phyloP scores from a whole-genome alignment of 768 basidiomycete species.

The Mycena pura region DNA sequence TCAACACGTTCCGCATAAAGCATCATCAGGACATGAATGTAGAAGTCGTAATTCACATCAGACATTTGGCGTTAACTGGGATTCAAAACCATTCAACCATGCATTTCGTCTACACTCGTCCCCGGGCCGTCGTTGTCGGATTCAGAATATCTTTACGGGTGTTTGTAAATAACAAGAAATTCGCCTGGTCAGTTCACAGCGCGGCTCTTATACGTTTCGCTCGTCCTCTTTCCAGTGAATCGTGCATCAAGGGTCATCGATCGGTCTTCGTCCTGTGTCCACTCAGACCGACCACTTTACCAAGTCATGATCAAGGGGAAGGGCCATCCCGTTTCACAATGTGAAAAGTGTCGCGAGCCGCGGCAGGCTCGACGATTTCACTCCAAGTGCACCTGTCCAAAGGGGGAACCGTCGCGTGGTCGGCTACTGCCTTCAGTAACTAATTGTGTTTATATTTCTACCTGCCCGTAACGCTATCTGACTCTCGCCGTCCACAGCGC shows the following conservation, averaged over 20 bases:
- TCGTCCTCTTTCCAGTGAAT: neutral
- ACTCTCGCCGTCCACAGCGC: neutral
- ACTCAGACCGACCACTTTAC: neutral
- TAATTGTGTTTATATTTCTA: neutral
- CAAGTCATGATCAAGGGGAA: neutral
- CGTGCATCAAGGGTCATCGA: neutral
- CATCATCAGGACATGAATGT: too few relatives aligned
- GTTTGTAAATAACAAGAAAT: constrained; percentile 2
- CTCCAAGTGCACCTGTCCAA: neutral
- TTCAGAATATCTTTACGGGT: too few relatives aligned
- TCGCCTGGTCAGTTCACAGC: neutral
- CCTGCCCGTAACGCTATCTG: neutral
- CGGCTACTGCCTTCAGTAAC: neutral
- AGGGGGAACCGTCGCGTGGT: neutral
- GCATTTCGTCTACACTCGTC: too few relatives aligned
- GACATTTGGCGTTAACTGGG: too few relatives aligned
- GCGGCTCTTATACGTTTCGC: too few relatives aligned
- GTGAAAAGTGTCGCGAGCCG: neutral
- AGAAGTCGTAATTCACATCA: too few relatives aligned
- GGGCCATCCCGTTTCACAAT: neutral
- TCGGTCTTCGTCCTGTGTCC: neutral
- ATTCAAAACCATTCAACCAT: too few relatives aligned
- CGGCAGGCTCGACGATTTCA: neutral
- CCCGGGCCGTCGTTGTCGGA: too few relatives aligned
- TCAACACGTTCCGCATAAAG: too few relatives aligned